These are phyloP conservation scores for Suillus placidus DNA, from an alignment of 768 basidiomycete genomes.

Conservation along the genomic window DNA sequence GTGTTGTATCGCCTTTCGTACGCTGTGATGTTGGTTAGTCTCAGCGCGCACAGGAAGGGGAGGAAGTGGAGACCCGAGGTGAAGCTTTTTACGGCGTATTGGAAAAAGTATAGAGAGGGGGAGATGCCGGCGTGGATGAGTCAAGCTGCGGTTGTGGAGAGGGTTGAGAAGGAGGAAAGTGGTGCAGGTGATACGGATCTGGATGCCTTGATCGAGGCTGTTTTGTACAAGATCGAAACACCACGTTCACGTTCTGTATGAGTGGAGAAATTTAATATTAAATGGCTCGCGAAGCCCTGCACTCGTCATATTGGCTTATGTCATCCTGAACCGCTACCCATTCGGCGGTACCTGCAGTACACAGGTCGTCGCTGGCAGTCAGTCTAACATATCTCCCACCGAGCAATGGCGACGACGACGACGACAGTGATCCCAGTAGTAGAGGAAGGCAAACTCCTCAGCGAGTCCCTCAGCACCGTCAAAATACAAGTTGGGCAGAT, in stretches of 20 bases:
- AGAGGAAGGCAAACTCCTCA: slow-evolving; percentile 84
- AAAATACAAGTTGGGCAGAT: slow-evolving; percentile 94
- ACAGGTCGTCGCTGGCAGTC: background rate
- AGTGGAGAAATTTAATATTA: background rate
- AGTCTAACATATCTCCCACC: background rate
- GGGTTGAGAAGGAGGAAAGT: background rate
- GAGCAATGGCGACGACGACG: slow-evolving; percentile 10
- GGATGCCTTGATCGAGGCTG: slow-evolving; percentile 7
- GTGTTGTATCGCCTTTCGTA: slow-evolving; percentile 5
- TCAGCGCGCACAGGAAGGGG: slow-evolving; percentile 7
- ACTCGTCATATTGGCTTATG: background rate
- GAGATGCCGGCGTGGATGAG: background rate
- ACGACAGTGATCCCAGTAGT: slow-evolving; percentile 41
- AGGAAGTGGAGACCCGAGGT: background rate
- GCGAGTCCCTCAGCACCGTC: slow-evolving; percentile 82
- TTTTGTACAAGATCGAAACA: background rate
- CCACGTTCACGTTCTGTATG: background rate
- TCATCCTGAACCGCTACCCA: slow-evolving; percentile 1
- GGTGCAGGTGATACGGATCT: slow-evolving; percentile 1
- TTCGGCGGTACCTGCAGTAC: no score
- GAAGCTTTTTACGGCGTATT: slow-evolving; percentile 7
- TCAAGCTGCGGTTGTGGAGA: slow-evolving; percentile 12
- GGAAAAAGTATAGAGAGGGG: background rate
- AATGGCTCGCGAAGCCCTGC: background rate
- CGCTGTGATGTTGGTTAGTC: slow-evolving; percentile 10